Evolutionary conservation across 2,329 filamentous ascomycete species (phyloP), one percentile per base, ranked within the genome.

Genomic region (Allantophomopsis lycopodina): DNA sequence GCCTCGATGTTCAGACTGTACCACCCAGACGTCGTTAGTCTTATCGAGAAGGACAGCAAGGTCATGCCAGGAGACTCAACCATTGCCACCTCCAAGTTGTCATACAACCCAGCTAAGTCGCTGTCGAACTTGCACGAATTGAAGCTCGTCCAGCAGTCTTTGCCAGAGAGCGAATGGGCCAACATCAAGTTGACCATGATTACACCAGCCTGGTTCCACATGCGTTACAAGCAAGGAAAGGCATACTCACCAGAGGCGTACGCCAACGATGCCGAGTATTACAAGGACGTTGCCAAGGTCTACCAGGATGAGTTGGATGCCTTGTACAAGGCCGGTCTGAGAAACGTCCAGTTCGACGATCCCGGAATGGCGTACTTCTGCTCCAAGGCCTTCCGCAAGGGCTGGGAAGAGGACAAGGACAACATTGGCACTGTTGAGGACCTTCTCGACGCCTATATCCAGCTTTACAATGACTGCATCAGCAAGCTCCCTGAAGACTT

Each of bases 381-480:
- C 60, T 80, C 75, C 15, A 55, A 84, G 84, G 71, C 69, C 82
- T 30, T 61, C 71, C 11, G 23, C 23, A 3, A 10, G 36, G 80
- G 79, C 13, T 85, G 79, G 73, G 71, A 72, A 40, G 69, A 70
- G 12, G 82, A 86, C 54, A 60, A 68, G 36, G 68, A 76, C 50
- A 85, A 87, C 55, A 71, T 71, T 39, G 73, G 76, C 55, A 71
- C 70, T 2, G 71, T 79, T 7, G 79, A 83, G 36, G 75, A 79
- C 48, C 74, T 85, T 35, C 71, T 88, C 16, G 78, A 84, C 49
- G 73, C 78, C 20, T 88, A 88, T 60, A 81, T 88, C 56, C 66
- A 70, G 44, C 73, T 84, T 47, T 87, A 87, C 66, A 87, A 87
- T 56, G 76, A 82, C 57, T 74, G 69, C 51, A 67, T 84, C 52